Base-by-base conservation (phyloP, 225 moss, liverwort and hornwort species). In the Anthoceros angustus region DNA sequence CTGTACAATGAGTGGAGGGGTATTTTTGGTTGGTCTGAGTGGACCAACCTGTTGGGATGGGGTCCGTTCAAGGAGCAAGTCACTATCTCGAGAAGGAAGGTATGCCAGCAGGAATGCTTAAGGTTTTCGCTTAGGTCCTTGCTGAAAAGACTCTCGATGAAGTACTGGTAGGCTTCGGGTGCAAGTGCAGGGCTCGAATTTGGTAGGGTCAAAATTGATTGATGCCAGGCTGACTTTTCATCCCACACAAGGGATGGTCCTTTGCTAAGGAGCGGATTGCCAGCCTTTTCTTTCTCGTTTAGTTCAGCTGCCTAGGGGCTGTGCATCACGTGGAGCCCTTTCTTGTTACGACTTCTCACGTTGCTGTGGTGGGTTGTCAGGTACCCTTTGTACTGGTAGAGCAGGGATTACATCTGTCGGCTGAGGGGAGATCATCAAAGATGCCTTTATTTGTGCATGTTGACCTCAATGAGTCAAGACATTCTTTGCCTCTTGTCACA, bases 1-100 rank as follows among this genome's bases (percentile, higher is more conserved):
- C 80, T 89, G 66, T 82, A 84, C 85, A 93, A 87, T 87, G 89
- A 85, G 85, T 87, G 83, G 84, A 82, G 85, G 82, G 82, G 92
- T 80, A 76, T 87, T 66, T 82, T 87, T 81, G 79, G 80, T 73
- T 89, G 82, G 80, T 74, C 23, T 75, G 83, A 85, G 70, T 82
- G 82, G 80, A 64, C 70, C 67, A 75, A 79, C 78, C 69, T 86
- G 61, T 77, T 77, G 68, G 79, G 87, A 66, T 85, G 85, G 87
- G 79, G 74, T 63, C 83, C 82, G 40, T 69, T 77, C 41, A 80
- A 85, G 64, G 82, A 93, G 42, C 85, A 85, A 75, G 73, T 87
- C 69, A 74, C 79, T 63, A 70, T 85, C 39, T 83, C 86, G 66
- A 83, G 68, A 41, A 77, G 72, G 69, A 89, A 87, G 89, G 92